Base-by-base conservation (phyloP, 1,284 basidiomycete genomes). In the Marasmius fiardii region DNA sequence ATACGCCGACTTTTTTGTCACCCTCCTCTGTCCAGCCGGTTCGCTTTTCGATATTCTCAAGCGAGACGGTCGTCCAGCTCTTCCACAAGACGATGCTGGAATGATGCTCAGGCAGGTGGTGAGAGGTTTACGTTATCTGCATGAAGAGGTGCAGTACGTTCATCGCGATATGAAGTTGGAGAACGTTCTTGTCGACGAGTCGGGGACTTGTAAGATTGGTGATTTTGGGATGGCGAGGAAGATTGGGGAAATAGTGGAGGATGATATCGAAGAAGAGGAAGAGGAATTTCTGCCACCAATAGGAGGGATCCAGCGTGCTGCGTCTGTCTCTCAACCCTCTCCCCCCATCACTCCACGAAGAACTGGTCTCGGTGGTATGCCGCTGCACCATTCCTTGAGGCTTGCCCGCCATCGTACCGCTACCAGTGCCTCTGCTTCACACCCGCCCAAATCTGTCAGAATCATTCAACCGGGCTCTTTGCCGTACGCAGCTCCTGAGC, bases 101-200 rank as follows among this genome's bases (percentile, higher is more conserved):
- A 90, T 88, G 74, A 89, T 94, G 80, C 95, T 98, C 68, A 82
- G 88, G 49, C 94, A 97, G 71, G 85, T 98, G 56, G 92, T 94
- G 33, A 79, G 87, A 47, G 95, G 93, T 11, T 75, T 98, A 61
- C 78, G 85, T 55, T 95, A 94, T 68, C 73, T 99, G 64, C 95
- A 98, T 70, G 84, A 89, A 59, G 81, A 83, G 48, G 88, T 85
- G 23, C 74, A 80, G 16, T 82, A 91, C 61, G 86, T 95, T 53
- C 95, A 98, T 73, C 84, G 93, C 61, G 95, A 99, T 73, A 78
- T 99, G 71, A 99, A 99, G 74, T 83, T 98, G 55, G 96, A 98
- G 75, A 99, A 99, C 74, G 87, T 98, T 48, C 81, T 99, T 52
- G 86, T 95, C 55, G 93, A 95, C 70, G 86, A 90, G 65, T 81